phyloP scores from a whole-genome alignment of 2,329 filamentous ascomycete genomes.

The Capronia epimyces region DNA sequence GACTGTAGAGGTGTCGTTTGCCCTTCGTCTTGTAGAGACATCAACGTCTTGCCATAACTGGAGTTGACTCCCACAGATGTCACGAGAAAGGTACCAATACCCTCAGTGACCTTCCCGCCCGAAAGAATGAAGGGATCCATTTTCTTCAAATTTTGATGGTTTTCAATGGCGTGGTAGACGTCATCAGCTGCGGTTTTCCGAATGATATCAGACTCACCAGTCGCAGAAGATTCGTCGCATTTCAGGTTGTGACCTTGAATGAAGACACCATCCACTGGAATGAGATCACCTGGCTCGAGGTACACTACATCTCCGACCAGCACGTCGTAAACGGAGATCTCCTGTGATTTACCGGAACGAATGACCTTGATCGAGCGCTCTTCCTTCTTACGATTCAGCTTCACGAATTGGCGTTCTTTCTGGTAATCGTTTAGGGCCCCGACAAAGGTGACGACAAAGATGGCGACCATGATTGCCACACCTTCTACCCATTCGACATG shows the following conservation, averaged over 20 bases:
- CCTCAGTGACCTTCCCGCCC: conserved; percentile 70
- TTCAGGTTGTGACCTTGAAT: conserved; percentile 61
- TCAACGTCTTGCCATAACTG: conserved; percentile 69
- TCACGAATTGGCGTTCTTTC: conserved; percentile 74
- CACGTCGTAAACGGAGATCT: conserved; percentile 66
- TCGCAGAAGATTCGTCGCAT: conserved; percentile 70
- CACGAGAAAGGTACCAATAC: conserved; percentile 69
- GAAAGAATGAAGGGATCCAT: conserved; percentile 77
- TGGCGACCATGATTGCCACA: conserved; percentile 71
- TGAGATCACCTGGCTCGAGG: conserved; percentile 66
- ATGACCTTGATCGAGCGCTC: conserved; percentile 68
- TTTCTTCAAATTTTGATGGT: conserved; percentile 56
- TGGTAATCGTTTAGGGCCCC: conserved; percentile 78
- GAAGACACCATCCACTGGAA: conserved; percentile 67
- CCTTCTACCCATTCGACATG: conserved; percentile 77
- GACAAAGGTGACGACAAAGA: conserved; percentile 68
- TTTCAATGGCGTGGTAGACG: conserved; percentile 58
- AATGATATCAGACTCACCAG: conserved; percentile 68
- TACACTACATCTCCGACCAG: conserved; percentile 69
- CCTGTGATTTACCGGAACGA: conserved; percentile 65
- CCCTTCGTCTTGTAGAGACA: conserved; percentile 69
- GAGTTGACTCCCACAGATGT: conserved; percentile 69
- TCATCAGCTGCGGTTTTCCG: conserved; percentile 62
- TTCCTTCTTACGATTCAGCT: conserved; percentile 74
- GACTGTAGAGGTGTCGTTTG: conserved; percentile 73